Evolutionary conservation across 257 asterid genomes (phyloP).

Genomic region (Craterostigma plantagineum): DNA sequence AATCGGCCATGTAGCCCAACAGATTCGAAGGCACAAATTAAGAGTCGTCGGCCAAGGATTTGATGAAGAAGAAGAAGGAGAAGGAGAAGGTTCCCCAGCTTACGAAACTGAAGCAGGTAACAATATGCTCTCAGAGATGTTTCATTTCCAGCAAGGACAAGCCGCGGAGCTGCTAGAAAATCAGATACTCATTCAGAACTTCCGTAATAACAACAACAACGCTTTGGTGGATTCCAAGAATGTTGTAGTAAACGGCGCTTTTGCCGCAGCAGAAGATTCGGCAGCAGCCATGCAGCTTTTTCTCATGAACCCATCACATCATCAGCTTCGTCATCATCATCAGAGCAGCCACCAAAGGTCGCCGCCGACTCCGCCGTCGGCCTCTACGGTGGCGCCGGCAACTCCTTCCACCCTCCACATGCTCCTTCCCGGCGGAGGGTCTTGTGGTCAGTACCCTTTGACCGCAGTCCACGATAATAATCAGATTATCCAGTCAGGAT

Average conservation of each 20-base stretch:
- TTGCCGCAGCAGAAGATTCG: too few species aligned
- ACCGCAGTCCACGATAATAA: too few species aligned
- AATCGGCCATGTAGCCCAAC: constrained; percentile 55
- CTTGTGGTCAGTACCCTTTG: constrained; percentile 38
- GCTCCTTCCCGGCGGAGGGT: constrained; percentile 62
- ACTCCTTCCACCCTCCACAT: constrained; percentile 48
- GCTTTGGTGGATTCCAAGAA: constrained; percentile 37
- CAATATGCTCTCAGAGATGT: constrained; percentile 74
- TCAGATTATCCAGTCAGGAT: too few species aligned
- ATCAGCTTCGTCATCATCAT: constrained; percentile 21
- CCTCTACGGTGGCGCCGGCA: constrained; percentile 4
- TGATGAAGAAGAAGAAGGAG: constrained; percentile 32
- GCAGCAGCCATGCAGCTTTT: constrained; percentile 97
- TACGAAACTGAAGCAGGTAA: constrained; percentile 19
- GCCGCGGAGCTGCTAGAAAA: constrained; percentile 34
- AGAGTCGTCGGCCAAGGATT: constrained; percentile 46
- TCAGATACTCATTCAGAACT: constrained; percentile 17
- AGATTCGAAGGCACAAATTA: constrained; percentile 81
- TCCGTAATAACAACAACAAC: constrained; percentile 16
- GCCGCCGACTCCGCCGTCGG: constrained; percentile 30
- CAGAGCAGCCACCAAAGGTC: constrained; percentile 10
- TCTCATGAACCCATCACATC: constrained; percentile 61
- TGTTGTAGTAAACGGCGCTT: too few species aligned
- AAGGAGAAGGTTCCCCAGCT: too few species aligned
- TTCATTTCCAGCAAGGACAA: constrained; percentile 40